Percentiles rank a stretch among this genome's conserved stretches.
phyloP scores from a whole-genome alignment of 371 early-diverging fungal genomes.

The Mortierella sp. region DNA sequence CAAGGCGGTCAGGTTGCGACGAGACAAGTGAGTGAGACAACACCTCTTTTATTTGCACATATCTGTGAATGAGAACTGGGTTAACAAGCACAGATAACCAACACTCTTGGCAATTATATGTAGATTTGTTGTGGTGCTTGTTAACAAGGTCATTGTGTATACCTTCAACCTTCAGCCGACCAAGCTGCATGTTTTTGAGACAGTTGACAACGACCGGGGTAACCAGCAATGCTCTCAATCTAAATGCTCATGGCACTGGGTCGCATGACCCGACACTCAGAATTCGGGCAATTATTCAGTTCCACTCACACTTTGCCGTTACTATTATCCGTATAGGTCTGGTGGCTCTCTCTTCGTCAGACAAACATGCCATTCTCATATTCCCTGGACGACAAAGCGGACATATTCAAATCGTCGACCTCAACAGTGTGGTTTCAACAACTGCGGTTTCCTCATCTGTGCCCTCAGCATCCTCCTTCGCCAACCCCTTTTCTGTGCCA shows the following conservation, averaged over 20 bases:
- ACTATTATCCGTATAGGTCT: slow-evolving; percentile 60
- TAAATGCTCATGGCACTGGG: neutral
- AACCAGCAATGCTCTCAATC: slow-evolving; percentile 18
- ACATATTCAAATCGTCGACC: slow-evolving; percentile 89
- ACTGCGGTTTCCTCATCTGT: slow-evolving; percentile 45
- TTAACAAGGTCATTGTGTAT: slow-evolving; percentile 90
- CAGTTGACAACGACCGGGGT: slow-evolving; percentile 87
- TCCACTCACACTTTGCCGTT: neutral
- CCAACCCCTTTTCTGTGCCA: slow-evolving; percentile 17
- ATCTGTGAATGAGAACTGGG: neutral
- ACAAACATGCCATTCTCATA: slow-evolving; percentile 75
- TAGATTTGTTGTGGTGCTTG: slow-evolving; percentile 85
- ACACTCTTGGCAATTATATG: neutral
- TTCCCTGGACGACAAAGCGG: slow-evolving; percentile 88
- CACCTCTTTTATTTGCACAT: neutral
- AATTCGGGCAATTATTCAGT: neutral
- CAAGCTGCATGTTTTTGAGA: slow-evolving; percentile 87
- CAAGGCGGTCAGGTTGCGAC: slow-evolving; percentile 83
- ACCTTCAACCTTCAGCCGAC: slow-evolving; percentile 79
- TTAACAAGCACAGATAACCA: neutral
- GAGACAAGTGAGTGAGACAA: slow-evolving; percentile 75
- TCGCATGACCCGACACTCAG: neutral
- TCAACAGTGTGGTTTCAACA: slow-evolving; percentile 71
- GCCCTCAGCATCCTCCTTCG: slow-evolving; percentile 60
- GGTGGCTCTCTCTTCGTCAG: slow-evolving; percentile 74